phyloP scores from a whole-genome alignment of 208 protist species.

The Porcisia hertigi region DNA sequence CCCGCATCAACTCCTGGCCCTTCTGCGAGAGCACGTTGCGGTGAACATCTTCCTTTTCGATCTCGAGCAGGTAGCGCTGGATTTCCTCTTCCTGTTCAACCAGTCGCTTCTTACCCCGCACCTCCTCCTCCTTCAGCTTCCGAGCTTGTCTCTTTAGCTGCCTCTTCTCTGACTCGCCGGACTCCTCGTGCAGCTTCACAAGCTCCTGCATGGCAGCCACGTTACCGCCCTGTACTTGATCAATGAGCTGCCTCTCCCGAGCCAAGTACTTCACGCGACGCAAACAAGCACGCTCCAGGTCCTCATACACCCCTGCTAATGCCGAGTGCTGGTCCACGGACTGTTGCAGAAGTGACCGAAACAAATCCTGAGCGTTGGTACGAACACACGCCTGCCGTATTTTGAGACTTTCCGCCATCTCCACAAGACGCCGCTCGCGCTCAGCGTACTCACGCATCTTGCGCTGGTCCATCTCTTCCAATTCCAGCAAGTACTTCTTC shows the following conservation, averaged over 20 bases:
- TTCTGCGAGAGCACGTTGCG: constrained; percentile 39
- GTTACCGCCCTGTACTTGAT: constrained; percentile 12
- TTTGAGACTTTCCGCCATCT: constrained; percentile 37
- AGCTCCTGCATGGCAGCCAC: constrained; percentile 20
- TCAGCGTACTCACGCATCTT: constrained; percentile 40
- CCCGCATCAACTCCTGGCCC: constrained; percentile 37
- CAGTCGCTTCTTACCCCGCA: constrained; percentile 35
- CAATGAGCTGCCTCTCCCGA: constrained; percentile 19
- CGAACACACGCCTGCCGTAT: constrained; percentile 20
- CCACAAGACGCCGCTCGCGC: constrained; percentile 40
- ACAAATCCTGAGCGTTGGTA: constrained; percentile 28
- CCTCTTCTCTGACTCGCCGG: constrained; percentile 31
- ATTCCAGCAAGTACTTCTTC: constrained; percentile 51
- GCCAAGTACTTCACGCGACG: constrained; percentile 35
- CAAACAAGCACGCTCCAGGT: constrained; percentile 36
- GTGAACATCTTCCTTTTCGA: constrained; percentile 62
- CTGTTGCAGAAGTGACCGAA: constrained; percentile 33
- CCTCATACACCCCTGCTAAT: constrained; percentile 32
- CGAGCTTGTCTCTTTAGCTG: constrained; percentile 35
- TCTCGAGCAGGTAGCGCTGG: constrained; percentile 49
- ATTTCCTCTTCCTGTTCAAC: constrained; percentile 59
- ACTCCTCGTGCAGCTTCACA: constrained; percentile 23
- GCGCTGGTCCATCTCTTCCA: constrained; percentile 54
- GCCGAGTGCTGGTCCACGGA: constrained; percentile 40
- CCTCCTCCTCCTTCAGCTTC: constrained; percentile 42